Conservation (phyloP, 306 rosid genomes). For the Sesbania bispinosa region DNA sequence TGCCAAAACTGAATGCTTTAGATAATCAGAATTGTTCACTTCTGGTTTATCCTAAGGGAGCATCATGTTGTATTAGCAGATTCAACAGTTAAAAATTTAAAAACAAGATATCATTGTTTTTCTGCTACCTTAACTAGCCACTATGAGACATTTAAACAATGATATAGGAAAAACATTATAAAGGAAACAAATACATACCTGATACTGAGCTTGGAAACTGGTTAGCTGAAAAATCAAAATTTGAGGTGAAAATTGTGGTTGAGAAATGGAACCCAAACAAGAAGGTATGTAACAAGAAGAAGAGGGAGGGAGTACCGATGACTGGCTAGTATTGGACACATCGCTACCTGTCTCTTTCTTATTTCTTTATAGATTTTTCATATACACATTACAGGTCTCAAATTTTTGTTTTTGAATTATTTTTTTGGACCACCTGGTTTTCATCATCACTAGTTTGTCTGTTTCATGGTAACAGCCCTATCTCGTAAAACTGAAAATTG, state of each 20-base stretch:
- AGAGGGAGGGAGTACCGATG: slow-evolving; percentile 37
- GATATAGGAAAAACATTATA: neutral
- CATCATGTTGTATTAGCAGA: neutral
- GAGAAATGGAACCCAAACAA: slow-evolving; percentile 20
- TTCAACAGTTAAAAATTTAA: neutral
- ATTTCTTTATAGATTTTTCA: slow-evolving; percentile 23
- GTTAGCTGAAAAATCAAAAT: slow-evolving; percentile 4
- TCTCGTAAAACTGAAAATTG: neutral
- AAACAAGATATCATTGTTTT: neutral
- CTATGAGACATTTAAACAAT: neutral
- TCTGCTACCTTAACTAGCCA: neutral
- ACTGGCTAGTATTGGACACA: slow-evolving; percentile 51
- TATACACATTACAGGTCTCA: slow-evolving; percentile 3
- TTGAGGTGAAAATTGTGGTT: slow-evolving; percentile 16
- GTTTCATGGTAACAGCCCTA: neutral
- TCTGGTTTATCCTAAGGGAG: slow-evolving; percentile 6
- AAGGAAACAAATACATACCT: slow-evolving; percentile 22
- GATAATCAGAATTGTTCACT: neutral
- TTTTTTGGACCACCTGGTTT: slow-evolving; percentile 30
- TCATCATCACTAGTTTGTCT: slow-evolving; percentile 9
- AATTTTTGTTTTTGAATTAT: slow-evolving; percentile 10
- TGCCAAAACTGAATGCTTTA: neutral
- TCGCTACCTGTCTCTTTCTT: slow-evolving; percentile 36
- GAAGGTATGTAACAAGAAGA: slow-evolving; percentile 23
- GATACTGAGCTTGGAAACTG: slow-evolving; percentile 14